phyloP scores from a whole-genome alignment of 2,329 filamentous ascomycete genomes.

The Conoideocrella luteorostrata region DNA sequence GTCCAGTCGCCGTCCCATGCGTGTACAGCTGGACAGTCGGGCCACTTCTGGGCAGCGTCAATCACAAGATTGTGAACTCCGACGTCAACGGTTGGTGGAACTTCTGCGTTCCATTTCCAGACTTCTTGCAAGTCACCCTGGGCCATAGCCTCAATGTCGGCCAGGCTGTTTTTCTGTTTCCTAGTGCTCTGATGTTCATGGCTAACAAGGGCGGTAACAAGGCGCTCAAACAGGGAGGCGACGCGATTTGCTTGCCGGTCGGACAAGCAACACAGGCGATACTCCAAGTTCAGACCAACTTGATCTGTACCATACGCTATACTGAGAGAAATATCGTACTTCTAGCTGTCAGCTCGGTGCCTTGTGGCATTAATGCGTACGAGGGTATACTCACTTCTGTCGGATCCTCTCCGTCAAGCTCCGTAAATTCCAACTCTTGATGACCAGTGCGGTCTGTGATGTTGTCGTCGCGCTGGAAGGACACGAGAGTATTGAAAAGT shows the following conservation, averaged over 20 bases:
- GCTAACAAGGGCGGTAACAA: constrained; percentile 3
- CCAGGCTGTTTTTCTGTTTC: background rate
- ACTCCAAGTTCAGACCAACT: constrained; percentile 1
- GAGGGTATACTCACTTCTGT: constrained; percentile 2
- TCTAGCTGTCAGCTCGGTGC: background rate
- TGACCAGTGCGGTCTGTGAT: background rate
- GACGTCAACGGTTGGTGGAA: constrained; percentile 9
- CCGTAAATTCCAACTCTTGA: constrained; percentile 1
- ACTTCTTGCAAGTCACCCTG: constrained; percentile 5
- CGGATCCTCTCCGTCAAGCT: constrained; percentile 5
- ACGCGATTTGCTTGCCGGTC: background rate
- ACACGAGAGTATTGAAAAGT: constrained; percentile 28
- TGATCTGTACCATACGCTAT: constrained; percentile 4
- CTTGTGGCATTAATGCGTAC: background rate
- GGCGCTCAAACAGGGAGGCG: constrained; percentile 1
- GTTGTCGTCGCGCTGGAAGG: constrained; percentile 19
- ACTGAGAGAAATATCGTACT: constrained; percentile 3
- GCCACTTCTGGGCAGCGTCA: constrained; percentile 8
- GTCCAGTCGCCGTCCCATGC: constrained; percentile 34
- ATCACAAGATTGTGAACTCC: constrained; percentile 18
- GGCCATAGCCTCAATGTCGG: background rate
- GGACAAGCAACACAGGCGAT: background rate
- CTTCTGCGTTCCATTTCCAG: constrained; percentile 14
- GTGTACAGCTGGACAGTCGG: constrained; percentile 12
- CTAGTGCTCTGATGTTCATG: too few relatives aligned